Conservation (phyloP, 176 grass and related monocot genomes). For the Neostapfia colusana region DNA sequence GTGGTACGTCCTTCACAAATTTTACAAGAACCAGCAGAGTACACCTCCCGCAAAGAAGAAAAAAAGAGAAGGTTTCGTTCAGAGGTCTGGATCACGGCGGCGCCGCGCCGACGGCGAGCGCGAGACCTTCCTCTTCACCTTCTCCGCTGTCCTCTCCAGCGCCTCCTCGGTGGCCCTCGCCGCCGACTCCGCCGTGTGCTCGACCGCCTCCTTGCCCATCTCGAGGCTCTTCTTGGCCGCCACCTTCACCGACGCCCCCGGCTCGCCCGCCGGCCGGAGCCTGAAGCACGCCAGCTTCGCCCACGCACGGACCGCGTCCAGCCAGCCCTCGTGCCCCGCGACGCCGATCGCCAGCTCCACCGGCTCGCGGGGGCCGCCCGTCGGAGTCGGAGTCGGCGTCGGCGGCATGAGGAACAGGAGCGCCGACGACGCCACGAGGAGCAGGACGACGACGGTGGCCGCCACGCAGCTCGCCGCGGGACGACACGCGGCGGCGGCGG, state of each 20-base stretch:
- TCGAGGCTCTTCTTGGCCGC: slow-evolving; percentile 52
- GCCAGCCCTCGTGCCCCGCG: slow-evolving; percentile 40
- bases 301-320: slow-evolving; percentile 50
- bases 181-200: slow-evolving; percentile 56
- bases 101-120: background rate
- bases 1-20: background rate
- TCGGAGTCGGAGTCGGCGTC: background rate
- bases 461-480: background rate
- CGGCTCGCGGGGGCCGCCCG: slow-evolving; percentile 22
- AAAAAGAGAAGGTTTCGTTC: background rate
- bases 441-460: slow-evolving; percentile 6
- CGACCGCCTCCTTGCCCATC: slow-evolving; percentile 56
- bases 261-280: slow-evolving; percentile 33
- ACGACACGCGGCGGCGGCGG: background rate
- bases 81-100: slow-evolving; percentile 29
- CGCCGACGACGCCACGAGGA: slow-evolving; percentile 24
- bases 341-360: slow-evolving; percentile 64
- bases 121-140: slow-evolving; percentile 50
- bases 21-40: slow-evolving; percentile 8
- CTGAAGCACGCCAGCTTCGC: slow-evolving; percentile 47
- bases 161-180: slow-evolving; percentile 49
- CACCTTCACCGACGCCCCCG: slow-evolving; percentile 36
- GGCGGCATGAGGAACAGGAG: background rate
- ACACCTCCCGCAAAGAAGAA: no score
- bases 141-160: slow-evolving; percentile 51